phyloP scores from a whole-genome alignment of 2,329 filamentous ascomycete genomes.

The Trichoderma afroharzianum region DNA sequence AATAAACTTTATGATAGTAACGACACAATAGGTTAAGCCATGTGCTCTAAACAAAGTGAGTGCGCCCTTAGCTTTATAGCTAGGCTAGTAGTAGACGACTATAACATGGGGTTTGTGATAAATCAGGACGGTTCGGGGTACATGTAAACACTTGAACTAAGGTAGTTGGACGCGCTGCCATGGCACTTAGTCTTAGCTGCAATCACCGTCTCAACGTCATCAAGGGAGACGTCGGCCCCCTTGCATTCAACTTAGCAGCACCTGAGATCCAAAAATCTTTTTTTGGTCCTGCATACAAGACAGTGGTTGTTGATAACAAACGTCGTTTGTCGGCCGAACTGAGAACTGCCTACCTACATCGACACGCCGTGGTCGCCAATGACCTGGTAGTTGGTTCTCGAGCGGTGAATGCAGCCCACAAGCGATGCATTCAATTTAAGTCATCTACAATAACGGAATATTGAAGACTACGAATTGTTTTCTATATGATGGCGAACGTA shows the following conservation, averaged over 20 bases:
- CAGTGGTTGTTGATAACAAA: neutral
- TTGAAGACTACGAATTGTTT: neutral
- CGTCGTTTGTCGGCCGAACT: neutral
- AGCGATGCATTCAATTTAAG: neutral
- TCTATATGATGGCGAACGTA: neutral
- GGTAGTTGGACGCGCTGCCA: neutral
- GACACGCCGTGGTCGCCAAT: neutral
- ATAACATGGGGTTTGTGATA: neutral
- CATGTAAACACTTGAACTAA: no score
- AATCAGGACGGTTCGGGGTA: neutral
- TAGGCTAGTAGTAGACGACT: neutral
- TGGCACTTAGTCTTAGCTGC: neutral
- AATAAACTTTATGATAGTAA: neutral
- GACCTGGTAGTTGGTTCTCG: neutral
- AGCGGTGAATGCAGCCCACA: neutral
- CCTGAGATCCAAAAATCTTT: neutral
- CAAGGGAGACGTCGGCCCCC: neutral
- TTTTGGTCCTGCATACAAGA: neutral
- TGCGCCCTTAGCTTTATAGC: neutral
- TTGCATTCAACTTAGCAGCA: neutral
- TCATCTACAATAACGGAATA: neutral
- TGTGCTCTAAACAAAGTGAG: neutral
- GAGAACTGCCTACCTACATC: neutral
- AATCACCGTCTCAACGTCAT: neutral
- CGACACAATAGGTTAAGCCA: neutral